Evolutionary conservation across 2,329 filamentous ascomycete genomes (phyloP), one percentile per base, ranked within the genome.

Genomic region (Neonectria neomacrospora): DNA sequence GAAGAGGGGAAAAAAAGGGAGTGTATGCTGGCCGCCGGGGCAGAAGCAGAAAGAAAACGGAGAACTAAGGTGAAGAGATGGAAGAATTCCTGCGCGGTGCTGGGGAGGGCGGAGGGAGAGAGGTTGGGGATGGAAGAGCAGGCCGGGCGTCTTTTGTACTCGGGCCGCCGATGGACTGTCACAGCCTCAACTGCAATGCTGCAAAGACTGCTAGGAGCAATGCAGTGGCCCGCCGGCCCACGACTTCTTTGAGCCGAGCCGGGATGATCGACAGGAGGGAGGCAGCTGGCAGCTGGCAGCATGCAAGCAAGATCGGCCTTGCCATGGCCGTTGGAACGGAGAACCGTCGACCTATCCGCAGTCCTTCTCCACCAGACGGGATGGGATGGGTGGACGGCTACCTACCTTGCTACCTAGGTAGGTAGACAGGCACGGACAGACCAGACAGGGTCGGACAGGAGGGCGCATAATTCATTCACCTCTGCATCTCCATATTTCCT

Each of bases 21-120:
- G 34, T 42, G 60, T 63, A 55, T 41, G 45, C 55, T 30, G 37
- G 55, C 60, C 60, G 12, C 60, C 60, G 22, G 60, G 60, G 60
- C 60, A 58, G 57, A 67, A 63, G 56, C 50, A 58, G 54, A 51
- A 41, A 45, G 55, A 57, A 61, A 67, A 63, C 32, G 61, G n/a
- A 55, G 51, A 50, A 63, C 59, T 60, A 62, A 62, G 63, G 62
- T 47, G 54, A 69, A 63, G 63, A 67, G 58, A 23, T 50, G 55
- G 53, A 51, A 45, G 59, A 69, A 67, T 72, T 71, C 68, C 69
- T 71, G 64, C 66, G 70, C 58, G 61, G 62, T 71, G 62, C 70
- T 70, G 68, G 56, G 48, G 52, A 65, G 58, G 57, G 44, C 41
- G 63, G 14, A 67, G 58, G 41, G n/a, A 41, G 63, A n/a, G 42